Evolutionary conservation across 2,329 filamentous ascomycete genomes (phyloP).

Genomic region (Trichoderma gracile): DNA sequence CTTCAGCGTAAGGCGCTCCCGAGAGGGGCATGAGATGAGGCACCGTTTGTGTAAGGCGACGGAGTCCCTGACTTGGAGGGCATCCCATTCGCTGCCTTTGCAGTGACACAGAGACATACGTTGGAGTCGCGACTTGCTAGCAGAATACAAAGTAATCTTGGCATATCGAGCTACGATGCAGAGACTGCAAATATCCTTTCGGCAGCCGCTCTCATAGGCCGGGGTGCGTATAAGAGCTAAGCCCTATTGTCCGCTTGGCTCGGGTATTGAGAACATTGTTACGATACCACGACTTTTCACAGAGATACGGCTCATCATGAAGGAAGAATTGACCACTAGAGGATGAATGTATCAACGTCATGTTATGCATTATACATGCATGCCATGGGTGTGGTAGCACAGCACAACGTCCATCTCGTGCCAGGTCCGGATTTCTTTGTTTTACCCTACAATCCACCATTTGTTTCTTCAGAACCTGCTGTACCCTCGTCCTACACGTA

Average conservation of each 20-base stretch:
- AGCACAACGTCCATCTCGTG: background rate
- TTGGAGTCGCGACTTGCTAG: background rate
- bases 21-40: background rate
- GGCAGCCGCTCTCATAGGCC: background rate
- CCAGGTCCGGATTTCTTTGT: background rate
- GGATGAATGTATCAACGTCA: too few species aligned
- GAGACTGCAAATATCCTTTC: background rate
- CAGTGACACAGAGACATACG: too few species aligned
- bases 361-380: too few species aligned
- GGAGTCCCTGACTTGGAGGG: too few species aligned
- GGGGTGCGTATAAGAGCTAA: too few species aligned
- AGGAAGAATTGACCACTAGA: too few species aligned
- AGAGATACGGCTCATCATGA: too few species aligned
- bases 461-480: background rate
- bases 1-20: constrained; percentile 3
- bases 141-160: background rate
- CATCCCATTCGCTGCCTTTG: too few species aligned
- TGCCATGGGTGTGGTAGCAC: background rate
- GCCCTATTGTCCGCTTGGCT: too few species aligned
- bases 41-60: background rate
- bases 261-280: too few species aligned
- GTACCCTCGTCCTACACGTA: too few species aligned
- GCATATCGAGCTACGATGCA: background rate
- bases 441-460: background rate
- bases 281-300: too few species aligned